A percentile compares a stretch with the other conserved stretches of the same genome.
Conservation (phyloP, 2,329 filamentous ascomycete species). For the Colletotrichum lindemuthianum region DNA sequence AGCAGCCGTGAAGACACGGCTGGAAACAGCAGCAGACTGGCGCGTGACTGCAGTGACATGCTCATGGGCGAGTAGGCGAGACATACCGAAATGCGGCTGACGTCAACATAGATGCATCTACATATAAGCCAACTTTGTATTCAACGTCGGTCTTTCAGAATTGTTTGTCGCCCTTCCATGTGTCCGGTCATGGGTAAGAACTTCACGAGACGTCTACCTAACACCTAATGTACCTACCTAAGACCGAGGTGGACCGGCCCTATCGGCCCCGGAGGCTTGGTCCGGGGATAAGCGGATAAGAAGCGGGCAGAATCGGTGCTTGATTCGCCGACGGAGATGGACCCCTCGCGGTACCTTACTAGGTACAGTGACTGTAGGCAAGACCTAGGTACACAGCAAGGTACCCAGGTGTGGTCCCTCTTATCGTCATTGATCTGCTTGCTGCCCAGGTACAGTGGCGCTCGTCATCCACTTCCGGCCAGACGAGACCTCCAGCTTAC, state of each 20-base stretch:
- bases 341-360: not conserved
- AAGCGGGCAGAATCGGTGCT: conserved; percentile 16
- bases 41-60: too few species aligned
- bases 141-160: too few species aligned
- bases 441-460: not conserved
- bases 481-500: not conserved
- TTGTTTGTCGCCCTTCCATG: too few species aligned
- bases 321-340: conserved; percentile 30
- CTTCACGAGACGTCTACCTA: not conserved
- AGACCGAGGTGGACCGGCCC: conserved; percentile 20
- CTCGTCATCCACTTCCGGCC: not conserved
- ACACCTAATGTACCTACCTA: not conserved
- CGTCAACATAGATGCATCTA: too few species aligned
- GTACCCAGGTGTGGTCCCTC: not conserved
- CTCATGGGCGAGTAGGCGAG: too few species aligned
- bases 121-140: too few species aligned
- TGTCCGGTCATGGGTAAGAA: too few species aligned
- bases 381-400: not conserved
- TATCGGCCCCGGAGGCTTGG: conserved; percentile 17
- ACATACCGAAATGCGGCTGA: too few species aligned
- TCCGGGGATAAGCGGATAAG: conserved; percentile 31
- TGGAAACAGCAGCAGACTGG: too few species aligned
- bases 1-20: too few species aligned
- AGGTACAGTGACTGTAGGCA: not conserved
- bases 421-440: conserved; percentile 29